Evolutionary conservation across 768 basidiomycete genomes (phyloP).

Genomic region (Clathrus columnatus): DNA sequence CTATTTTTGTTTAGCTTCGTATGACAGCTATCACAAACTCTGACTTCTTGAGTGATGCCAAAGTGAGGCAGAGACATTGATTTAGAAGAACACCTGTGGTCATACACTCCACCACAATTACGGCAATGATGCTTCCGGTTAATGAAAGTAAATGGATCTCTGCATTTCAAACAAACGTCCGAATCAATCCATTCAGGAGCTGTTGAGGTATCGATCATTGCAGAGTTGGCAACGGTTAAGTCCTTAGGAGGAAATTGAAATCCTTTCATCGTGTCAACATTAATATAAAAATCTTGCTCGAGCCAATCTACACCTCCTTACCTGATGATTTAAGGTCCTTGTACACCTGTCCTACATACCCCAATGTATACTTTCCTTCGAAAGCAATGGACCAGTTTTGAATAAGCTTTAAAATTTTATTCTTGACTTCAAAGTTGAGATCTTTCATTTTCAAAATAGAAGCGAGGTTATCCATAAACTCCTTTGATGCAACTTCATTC

Average conservation of each 20-base stretch:
- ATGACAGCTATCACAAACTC: slow-evolving; percentile 89
- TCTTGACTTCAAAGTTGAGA: slow-evolving; percentile 77
- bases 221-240: slow-evolving; percentile 55
- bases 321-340: slow-evolving; percentile 69
- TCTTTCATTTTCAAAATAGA: slow-evolving; percentile 74
- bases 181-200: slow-evolving; percentile 98
- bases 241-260: slow-evolving; percentile 81
- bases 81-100: slow-evolving; percentile 86
- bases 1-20: slow-evolving; percentile 62
- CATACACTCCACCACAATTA: slow-evolving; percentile 95
- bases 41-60: slow-evolving; percentile 84
- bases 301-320: slow-evolving; percentile 23
- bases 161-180: slow-evolving; percentile 87
- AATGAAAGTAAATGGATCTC: slow-evolving; percentile 85
- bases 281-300: background rate
- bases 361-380: slow-evolving; percentile 64
- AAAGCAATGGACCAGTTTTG: slow-evolving; percentile 94
- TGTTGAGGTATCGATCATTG: slow-evolving; percentile 84
- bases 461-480: slow-evolving; percentile 90
- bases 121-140: slow-evolving; percentile 98
- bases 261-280: slow-evolving; percentile 32
- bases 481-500: slow-evolving; percentile 71
- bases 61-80: slow-evolving; percentile 81
- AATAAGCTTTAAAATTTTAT: slow-evolving; percentile 63
- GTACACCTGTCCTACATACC: slow-evolving; percentile 75